These are phyloP conservation scores for Purpureocillium takamizusanense DNA, from an alignment of 2,329 filamentous ascomycete species.

Conservation along the genomic window DNA sequence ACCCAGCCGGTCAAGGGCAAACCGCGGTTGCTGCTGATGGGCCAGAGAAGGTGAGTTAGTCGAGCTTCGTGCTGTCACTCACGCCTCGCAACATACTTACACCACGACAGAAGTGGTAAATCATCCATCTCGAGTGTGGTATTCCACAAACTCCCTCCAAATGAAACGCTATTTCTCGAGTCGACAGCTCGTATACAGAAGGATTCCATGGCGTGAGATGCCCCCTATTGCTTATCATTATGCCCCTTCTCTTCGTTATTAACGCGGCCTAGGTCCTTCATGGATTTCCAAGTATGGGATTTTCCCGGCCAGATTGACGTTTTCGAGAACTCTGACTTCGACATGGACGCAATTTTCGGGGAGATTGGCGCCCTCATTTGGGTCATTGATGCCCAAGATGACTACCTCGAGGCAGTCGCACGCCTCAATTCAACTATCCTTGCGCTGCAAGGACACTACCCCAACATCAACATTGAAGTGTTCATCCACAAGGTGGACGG, in stretches of 20 bases:
- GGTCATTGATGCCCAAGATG: constrained; percentile 98
- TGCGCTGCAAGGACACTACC: constrained; percentile 79
- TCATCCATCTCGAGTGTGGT: constrained; percentile 98
- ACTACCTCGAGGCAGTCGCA: constrained; percentile 86
- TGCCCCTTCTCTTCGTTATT: constrained; percentile 1
- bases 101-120: constrained; percentile 73
- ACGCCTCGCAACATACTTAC: background rate
- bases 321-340: constrained; percentile 80
- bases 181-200: constrained; percentile 92
- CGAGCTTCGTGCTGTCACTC: too few species aligned
- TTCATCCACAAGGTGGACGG: constrained; percentile 99
- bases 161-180: constrained; percentile 91
- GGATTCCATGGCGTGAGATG: constrained; percentile 80
- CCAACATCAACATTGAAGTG: constrained; percentile 92
- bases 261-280: constrained; percentile 64
- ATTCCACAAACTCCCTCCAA: constrained; percentile 96
- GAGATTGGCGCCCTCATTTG: constrained; percentile 92
- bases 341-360: constrained; percentile 88
- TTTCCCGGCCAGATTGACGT: constrained; percentile 88
- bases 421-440: constrained; percentile 84
- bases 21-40: constrained; percentile 87
- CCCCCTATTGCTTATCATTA: constrained; percentile 1
- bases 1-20: constrained; percentile 53
- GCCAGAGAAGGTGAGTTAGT: constrained; percentile 68
- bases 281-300: constrained; percentile 99